Evolutionary conservation across 495 filamentous ascomycete species (phyloP).

Genomic region (Neurospora sp.): DNA sequence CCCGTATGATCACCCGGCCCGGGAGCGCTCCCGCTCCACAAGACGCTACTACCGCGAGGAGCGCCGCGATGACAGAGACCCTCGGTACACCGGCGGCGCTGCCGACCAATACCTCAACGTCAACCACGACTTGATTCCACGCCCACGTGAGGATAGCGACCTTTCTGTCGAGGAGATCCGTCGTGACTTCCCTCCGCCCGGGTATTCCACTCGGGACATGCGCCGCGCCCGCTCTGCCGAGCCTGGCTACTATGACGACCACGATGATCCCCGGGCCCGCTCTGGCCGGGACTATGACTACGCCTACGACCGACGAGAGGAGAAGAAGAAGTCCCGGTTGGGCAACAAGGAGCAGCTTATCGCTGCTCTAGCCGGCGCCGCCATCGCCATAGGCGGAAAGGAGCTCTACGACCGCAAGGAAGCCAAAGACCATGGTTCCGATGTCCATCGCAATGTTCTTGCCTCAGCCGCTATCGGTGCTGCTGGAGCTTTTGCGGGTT

Average conservation of each 20-base stretch:
- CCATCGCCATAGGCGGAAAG: constrained; percentile 43
- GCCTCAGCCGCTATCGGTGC: constrained; percentile 44
- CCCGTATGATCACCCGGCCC: constrained; percentile 31
- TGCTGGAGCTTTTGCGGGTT: constrained; percentile 44
- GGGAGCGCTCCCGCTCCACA: constrained; percentile 29
- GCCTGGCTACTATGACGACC: constrained; percentile 31
- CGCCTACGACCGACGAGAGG: constrained; percentile 41
- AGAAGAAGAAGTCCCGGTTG: constrained; percentile 38
- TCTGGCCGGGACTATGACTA: constrained; percentile 28
- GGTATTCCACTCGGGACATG: constrained; percentile 39
- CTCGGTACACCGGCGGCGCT: constrained; percentile 35
- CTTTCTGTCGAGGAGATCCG: constrained; percentile 53
- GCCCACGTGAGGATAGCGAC: constrained; percentile 36
- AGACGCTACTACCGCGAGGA: constrained; percentile 38
- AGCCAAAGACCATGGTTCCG: constrained; percentile 31
- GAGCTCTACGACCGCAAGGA: constrained; percentile 46
- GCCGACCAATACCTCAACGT: constrained; percentile 39
- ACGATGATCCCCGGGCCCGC: constrained; percentile 30
- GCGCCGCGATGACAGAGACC: constrained; percentile 31
- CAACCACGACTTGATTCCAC: constrained; percentile 42
- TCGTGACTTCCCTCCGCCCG: constrained; percentile 56
- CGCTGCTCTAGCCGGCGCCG: constrained; percentile 42
- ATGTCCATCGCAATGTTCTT: constrained; percentile 39
- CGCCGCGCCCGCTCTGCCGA: constrained; percentile 42
- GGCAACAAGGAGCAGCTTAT: constrained; percentile 50